phyloP scores from a whole-genome alignment of 345 rosid species.

The Hirschfeldia incana region DNA sequence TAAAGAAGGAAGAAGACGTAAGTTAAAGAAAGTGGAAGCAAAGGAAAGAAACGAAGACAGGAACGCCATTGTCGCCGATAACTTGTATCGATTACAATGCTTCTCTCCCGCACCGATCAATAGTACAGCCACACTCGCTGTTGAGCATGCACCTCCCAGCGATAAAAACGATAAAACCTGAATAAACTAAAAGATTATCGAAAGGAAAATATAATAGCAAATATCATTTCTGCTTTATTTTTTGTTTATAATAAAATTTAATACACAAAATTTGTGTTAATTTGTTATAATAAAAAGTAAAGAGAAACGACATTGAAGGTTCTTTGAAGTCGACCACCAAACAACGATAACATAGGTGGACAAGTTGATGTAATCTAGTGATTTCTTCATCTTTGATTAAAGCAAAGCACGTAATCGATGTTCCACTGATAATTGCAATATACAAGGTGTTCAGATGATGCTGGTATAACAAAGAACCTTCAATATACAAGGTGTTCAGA shows the following conservation, averaged over 20 bases:
- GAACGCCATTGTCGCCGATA: slow-evolving; percentile 70
- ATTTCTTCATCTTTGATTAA: not conserved
- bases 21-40: slow-evolving; percentile 61
- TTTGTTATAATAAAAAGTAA: not conserved
- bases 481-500: not conserved
- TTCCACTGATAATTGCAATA: not conserved
- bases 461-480: not conserved
- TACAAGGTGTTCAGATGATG: not conserved
- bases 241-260: too few relatives aligned
- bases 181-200: not conserved
- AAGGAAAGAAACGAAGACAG: slow-evolving; percentile 60
- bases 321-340: slow-evolving; percentile 6
- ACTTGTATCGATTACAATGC: slow-evolving; percentile 53
- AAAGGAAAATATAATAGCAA: not conserved
- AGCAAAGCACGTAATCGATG: not conserved
- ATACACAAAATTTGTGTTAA: not conserved
- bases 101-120: slow-evolving; percentile 37
- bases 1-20: slow-evolving; percentile 57
- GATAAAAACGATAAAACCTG: slow-evolving; percentile 61
- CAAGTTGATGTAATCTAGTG: not conserved
- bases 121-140: slow-evolving; percentile 52
- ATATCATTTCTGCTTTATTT: not conserved
- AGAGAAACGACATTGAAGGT: not conserved
- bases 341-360: not conserved
- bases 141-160: slow-evolving; percentile 60